Conservation (phyloP, 768 basidiomycete species). For the Tylopilus sp. region DNA sequence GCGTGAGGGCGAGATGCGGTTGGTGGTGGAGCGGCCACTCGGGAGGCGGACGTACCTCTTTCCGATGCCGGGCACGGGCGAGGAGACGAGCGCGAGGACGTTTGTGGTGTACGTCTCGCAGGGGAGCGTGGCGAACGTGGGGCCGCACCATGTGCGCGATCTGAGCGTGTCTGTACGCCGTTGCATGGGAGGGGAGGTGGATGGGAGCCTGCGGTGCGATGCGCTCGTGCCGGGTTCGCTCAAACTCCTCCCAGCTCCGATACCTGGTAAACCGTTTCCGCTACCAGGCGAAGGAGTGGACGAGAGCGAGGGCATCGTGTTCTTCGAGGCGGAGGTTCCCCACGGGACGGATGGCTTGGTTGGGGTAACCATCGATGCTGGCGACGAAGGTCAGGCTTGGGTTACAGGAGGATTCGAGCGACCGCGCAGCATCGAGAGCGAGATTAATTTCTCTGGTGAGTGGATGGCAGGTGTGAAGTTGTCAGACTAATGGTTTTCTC, state of each 20-base stretch:
- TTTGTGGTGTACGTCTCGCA: conserved; percentile 60
- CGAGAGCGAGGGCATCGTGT: conserved; percentile 70
- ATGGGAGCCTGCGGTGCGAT: conserved; percentile 33
- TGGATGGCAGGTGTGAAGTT: conserved; percentile 3
- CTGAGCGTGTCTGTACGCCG: conserved; percentile 46
- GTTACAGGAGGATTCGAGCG: conserved; percentile 52
- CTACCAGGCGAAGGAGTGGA: conserved; percentile 64
- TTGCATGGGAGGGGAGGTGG: conserved; percentile 36
- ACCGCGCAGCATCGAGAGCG: conserved; percentile 29
- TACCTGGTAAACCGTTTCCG: conserved; percentile 55
- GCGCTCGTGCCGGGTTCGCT: conserved; percentile 44
- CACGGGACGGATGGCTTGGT: conserved; percentile 38
- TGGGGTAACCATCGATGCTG: conserved; percentile 48
- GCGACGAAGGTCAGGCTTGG: conserved; percentile 57
- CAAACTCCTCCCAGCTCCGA: conserved; percentile 62
- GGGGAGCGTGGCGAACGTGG: conserved; percentile 50
- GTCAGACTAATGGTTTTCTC: conserved; percentile 8
- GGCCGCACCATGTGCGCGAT: conserved; percentile 45
- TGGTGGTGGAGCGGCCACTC: conserved; percentile 44
- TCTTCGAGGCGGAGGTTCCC: conserved; percentile 53
- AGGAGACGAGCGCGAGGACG: conserved; percentile 18
- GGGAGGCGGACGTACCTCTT: conserved; percentile 49
- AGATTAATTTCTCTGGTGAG: conserved; percentile 44
- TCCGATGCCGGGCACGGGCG: conserved; percentile 29
- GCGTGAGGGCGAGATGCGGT: conserved; percentile 35